phyloP scores from a whole-genome alignment of 176 grass and related monocot species.

The Calamus simplicifolius region DNA sequence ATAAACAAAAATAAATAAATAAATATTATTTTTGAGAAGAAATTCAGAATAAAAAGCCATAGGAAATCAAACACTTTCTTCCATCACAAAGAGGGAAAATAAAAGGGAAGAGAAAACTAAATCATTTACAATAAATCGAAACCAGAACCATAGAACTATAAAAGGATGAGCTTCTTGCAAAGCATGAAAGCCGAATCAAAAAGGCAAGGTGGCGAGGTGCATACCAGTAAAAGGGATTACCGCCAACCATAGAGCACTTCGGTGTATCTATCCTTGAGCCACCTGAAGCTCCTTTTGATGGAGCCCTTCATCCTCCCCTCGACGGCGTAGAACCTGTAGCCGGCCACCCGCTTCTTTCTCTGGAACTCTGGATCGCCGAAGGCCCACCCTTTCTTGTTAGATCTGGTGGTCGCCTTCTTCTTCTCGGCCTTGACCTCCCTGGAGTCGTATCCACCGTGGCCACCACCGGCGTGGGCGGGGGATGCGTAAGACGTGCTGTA shows the following conservation, averaged over 20 bases:
- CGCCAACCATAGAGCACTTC: conserved; percentile 57
- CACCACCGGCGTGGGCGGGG: conserved; percentile 32
- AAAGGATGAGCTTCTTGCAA: too few species aligned
- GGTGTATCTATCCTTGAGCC: conserved; percentile 73
- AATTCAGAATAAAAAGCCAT: too few species aligned
- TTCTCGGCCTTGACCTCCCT: background rate
- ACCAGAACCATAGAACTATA: too few species aligned
- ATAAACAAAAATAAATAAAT: too few species aligned
- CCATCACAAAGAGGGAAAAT: too few species aligned
- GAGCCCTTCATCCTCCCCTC: conserved; percentile 79
- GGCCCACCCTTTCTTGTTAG: conserved; percentile 30
- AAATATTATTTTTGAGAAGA: too few species aligned
- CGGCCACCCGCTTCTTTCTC: conserved; percentile 66
- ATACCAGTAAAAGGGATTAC: background rate
- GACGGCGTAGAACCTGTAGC: conserved; percentile 73
- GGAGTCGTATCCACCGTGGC: background rate
- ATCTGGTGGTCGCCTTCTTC: conserved; percentile 20
- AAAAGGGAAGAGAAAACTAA: too few species aligned
- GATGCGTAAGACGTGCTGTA: conserved; percentile 23
- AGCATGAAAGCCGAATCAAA: too few species aligned
- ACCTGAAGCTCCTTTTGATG: conserved; percentile 72
- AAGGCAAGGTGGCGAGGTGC: too few species aligned
- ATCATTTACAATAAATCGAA: too few species aligned
- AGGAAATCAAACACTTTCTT: too few species aligned
- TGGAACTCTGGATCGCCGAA: conserved; percentile 64